Evolutionary conservation across 1,284 basidiomycete genomes (phyloP).

Genomic region (Malassezia furfur): DNA sequence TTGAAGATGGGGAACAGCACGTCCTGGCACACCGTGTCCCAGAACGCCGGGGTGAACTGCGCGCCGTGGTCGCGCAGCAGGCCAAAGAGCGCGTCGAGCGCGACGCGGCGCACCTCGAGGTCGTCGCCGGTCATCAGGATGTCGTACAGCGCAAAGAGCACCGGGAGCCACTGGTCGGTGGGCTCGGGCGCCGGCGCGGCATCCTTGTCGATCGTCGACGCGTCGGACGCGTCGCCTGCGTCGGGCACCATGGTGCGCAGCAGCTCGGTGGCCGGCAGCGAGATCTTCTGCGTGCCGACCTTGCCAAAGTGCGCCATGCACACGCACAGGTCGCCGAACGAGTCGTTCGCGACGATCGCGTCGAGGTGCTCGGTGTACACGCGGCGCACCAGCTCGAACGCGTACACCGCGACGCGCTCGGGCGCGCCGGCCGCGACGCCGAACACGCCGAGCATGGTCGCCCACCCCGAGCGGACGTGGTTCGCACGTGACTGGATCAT

Average conservation of each 20-base stretch:
- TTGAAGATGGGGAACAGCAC: slow-evolving; percentile 97
- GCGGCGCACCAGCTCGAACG: slow-evolving; percentile 89
- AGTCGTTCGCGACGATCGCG: slow-evolving; percentile 80
- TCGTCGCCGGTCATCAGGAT: slow-evolving; percentile 99
- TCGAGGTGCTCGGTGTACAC: slow-evolving; percentile 83
- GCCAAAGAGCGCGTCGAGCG: slow-evolving; percentile 86
- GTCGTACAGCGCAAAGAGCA: slow-evolving; percentile 93
- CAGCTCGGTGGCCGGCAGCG: slow-evolving; percentile 90
- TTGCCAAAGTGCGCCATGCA: slow-evolving; percentile 99
- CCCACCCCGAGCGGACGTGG: slow-evolving; percentile 95
- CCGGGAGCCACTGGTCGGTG: slow-evolving; percentile 67
- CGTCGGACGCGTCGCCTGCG: slow-evolving; percentile 23
- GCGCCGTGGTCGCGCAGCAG: slow-evolving; percentile 84
- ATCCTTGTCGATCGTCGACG: neutral
- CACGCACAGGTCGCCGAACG: slow-evolving; percentile 89
- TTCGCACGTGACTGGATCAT: slow-evolving; percentile 93
- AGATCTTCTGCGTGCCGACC: slow-evolving; percentile 96
- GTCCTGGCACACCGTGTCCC: slow-evolving; percentile 95
- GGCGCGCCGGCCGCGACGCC: slow-evolving; percentile 88
- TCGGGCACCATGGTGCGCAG: slow-evolving; percentile 70
- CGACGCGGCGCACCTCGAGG: slow-evolving; percentile 75
- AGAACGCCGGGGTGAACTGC: slow-evolving; percentile 82
- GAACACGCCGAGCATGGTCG: slow-evolving; percentile 97
- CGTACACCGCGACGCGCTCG: slow-evolving; percentile 83
- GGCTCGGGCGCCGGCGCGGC: neutral